These are phyloP conservation scores for Raphanus sativus DNA, from an alignment of 345 rosid species.

Conservation along the genomic window DNA sequence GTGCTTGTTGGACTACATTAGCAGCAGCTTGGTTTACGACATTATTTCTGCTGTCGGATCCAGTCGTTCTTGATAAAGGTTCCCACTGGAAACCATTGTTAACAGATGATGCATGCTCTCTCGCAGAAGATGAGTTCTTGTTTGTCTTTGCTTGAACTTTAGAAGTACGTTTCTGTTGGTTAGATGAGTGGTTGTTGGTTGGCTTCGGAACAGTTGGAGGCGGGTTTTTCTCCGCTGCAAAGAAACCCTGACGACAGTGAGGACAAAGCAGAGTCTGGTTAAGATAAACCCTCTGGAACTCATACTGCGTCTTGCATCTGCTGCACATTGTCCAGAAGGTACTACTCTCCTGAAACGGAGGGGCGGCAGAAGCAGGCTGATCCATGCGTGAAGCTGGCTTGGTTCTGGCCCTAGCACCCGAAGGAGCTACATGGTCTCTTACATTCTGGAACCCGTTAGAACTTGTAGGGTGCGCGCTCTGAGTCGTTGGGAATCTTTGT, in stretches of 20 bases:
- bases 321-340: slow-evolving; percentile 93
- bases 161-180: slow-evolving; percentile 51
- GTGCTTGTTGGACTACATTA: slow-evolving; percentile 39
- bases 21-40: slow-evolving; percentile 44
- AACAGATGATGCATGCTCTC: slow-evolving; percentile 39
- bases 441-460: slow-evolving; percentile 51
- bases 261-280: slow-evolving; percentile 83
- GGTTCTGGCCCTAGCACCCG: slow-evolving; percentile 36
- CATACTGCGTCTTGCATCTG: slow-evolving; percentile 74
- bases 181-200: slow-evolving; percentile 37
- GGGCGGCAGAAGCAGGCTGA: slow-evolving; percentile 26
- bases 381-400: slow-evolving; percentile 31
- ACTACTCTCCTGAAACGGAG: slow-evolving; percentile 40
- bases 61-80: slow-evolving; percentile 40
- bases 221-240: slow-evolving; percentile 67
- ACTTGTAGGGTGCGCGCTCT: slow-evolving; percentile 38
- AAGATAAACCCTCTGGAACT: slow-evolving; percentile 71
- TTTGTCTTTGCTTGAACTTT: slow-evolving; percentile 30
- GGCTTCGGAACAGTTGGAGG: slow-evolving; percentile 58
- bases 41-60: slow-evolving; percentile 35
- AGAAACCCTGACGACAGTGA: slow-evolving; percentile 61
- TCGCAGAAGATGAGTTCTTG: slow-evolving; percentile 33
- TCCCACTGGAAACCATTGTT: slow-evolving; percentile 38
- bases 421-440: slow-evolving; percentile 29
- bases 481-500: slow-evolving; percentile 33